phyloP scores from a whole-genome alignment of 2,329 filamentous ascomycete species.

The Verticillium nubilum region DNA sequence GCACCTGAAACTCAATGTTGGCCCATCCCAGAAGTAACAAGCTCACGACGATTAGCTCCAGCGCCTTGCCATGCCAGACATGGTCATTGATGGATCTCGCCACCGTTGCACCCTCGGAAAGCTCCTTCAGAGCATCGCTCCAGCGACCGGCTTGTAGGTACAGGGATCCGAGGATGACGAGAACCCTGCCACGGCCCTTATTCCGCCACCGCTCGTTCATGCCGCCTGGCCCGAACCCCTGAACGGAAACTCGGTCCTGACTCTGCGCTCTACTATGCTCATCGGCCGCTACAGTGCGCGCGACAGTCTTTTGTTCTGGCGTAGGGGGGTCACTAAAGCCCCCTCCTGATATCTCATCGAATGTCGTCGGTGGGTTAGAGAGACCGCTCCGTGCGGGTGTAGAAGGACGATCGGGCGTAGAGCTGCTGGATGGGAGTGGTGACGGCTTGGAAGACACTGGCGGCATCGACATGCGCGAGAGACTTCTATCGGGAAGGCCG shows the following conservation, averaged over 20 bases:
- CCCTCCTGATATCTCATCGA: conserved; percentile 38
- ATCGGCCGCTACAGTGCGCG: conserved; percentile 30
- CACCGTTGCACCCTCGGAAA: conserved; percentile 72
- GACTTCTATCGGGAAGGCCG: conserved; percentile 50
- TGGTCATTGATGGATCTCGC: conserved; percentile 81
- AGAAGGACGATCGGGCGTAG: conserved; percentile 43
- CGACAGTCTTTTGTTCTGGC: conserved; percentile 30
- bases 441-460: conserved; percentile 49
- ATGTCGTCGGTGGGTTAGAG: conserved; percentile 42
- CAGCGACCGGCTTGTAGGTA: conserved; percentile 88
- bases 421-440: conserved; percentile 36
- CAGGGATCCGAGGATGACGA: conserved; percentile 75
- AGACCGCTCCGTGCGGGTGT: conserved; percentile 44
- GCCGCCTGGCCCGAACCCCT: conserved; percentile 67
- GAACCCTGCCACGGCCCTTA: conserved; percentile 73
- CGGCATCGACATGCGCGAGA: conserved; percentile 78
- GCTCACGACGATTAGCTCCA: conserved; percentile 81
- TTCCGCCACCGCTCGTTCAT: conserved; percentile 72
- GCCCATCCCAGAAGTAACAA: conserved; percentile 81
- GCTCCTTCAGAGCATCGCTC: conserved; percentile 79
- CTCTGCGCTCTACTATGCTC: conserved; percentile 44
- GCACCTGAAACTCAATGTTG: conserved; percentile 76
- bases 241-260: conserved; percentile 55
- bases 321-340: conserved; percentile 29
- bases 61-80: conserved; percentile 93